Conservation (phyloP, 2,329 filamentous ascomycete species). For the Ophiocordyceps sinensis region DNA sequence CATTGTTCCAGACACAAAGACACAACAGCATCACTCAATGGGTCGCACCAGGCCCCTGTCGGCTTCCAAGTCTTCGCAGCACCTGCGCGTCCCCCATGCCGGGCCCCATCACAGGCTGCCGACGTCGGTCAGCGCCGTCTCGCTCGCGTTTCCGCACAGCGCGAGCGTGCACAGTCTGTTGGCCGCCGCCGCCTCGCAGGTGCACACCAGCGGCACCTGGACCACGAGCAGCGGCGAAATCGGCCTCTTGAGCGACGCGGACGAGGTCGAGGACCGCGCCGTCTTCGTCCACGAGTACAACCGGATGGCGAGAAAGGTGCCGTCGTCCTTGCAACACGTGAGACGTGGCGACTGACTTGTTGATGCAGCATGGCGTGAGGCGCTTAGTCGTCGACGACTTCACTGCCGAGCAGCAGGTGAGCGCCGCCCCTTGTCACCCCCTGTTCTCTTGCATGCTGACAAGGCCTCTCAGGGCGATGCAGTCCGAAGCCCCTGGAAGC, state of each 20-base stretch:
- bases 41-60: slow-evolving; percentile 14
- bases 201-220: slow-evolving; percentile 40
- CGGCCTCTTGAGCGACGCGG: slow-evolving; percentile 30
- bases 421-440: background rate
- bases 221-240: slow-evolving; percentile 38
- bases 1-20: background rate
- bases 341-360: background rate
- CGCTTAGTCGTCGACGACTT: slow-evolving; percentile 22
- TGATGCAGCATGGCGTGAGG: slow-evolving; percentile 36
- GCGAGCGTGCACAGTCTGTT: slow-evolving; percentile 11
- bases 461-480: slow-evolving; percentile 6
- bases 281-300: slow-evolving; percentile 45
- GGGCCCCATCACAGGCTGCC: slow-evolving; percentile 6
- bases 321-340: background rate
- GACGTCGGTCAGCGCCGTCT: slow-evolving; percentile 12
- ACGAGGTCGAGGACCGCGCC: slow-evolving; percentile 32
- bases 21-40: slow-evolving; percentile 2
- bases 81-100: slow-evolving; percentile 6
- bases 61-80: slow-evolving; percentile 6
- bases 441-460: background rate
- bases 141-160: slow-evolving; percentile 12
- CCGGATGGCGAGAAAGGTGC: slow-evolving; percentile 41
- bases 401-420: slow-evolving; percentile 7
- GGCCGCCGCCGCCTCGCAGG: slow-evolving; percentile 7
- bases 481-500: slow-evolving; percentile 12